Base-by-base conservation (phyloP, 352 stramenopile genomes). In the Phytopythium litorale region DNA sequence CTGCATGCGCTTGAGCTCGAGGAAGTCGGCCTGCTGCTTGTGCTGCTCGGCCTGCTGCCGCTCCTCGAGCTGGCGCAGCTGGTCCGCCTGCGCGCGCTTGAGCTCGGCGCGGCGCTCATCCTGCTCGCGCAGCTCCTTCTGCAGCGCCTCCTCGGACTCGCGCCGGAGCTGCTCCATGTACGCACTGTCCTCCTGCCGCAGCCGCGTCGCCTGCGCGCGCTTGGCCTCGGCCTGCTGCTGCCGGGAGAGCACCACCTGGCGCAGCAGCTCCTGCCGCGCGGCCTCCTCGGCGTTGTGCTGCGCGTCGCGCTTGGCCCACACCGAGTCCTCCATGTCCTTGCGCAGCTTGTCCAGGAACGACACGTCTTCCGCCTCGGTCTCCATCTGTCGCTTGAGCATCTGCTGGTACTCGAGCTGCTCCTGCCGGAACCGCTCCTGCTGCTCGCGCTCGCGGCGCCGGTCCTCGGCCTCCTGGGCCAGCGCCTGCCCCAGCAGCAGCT, bases 1-100 rank as follows among this genome's bases (percentile, higher is more conserved):
- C 58, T 88, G 73, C 81, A 93, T 91, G 35, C 84, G 82, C 64
- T 90, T 91, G 53, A 90, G 68, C 57, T 92, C 81, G 11, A 92
- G 69, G 59, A 81, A 92, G 9, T 93, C 81, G 25, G 67, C 59
- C 56, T 94, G 82, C 35, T 83, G 80, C 37, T 79, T 76, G 42
- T 81, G 78, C 45, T 94, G 79, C 7, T 89, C 73, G 16, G 66
- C 65, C 11, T 85, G 19, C 38, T 71, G 68, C 11, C 64, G 70
- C 30, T 88, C 77, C 59, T 89, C 70, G 23, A 88, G 72, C 30
- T 90, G 82, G 19, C 70, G 71, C 32, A 91, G 48, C 48, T 90
- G 40, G 50, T 94, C 81, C 2, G 70, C 77, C 56, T 94, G 82
- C 19, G 81, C 85, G 15, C 76, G 75, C 60, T 92, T 92, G 21